These are phyloP conservation scores for Plenodomus lindquistii DNA, from an alignment of 2,329 filamentous ascomycete genomes.

Conservation along the genomic window DNA sequence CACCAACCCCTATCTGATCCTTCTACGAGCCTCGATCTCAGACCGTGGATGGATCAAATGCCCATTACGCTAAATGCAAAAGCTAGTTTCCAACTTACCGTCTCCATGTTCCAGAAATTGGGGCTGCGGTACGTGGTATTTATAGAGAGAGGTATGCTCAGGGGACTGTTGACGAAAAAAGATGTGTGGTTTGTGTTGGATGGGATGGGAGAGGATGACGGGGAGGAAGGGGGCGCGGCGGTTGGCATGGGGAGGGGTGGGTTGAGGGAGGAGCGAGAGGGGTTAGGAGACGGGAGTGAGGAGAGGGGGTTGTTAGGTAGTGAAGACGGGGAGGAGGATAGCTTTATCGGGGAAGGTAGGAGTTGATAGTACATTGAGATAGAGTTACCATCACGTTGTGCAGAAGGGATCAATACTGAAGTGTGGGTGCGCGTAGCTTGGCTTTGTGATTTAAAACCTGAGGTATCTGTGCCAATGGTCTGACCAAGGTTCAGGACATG, in stretches of 20 bases:
- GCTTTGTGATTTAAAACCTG: no score
- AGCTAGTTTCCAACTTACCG: constrained; percentile 78
- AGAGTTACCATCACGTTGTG: no score
- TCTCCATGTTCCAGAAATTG: constrained; percentile 92
- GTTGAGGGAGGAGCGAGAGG: constrained; percentile 40
- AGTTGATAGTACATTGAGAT: no score
- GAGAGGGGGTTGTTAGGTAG: constrained; percentile 45
- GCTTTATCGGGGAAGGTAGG: constrained; percentile 18
- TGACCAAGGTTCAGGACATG: no score
- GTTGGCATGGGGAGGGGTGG: constrained; percentile 31
- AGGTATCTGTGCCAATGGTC: no score
- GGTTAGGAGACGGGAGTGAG: constrained; percentile 39
- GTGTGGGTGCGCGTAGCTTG: no score
- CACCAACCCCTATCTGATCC: constrained; percentile 79
- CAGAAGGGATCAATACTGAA: no score
- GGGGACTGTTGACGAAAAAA: constrained; percentile 93
- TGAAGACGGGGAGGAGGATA: constrained; percentile 25
- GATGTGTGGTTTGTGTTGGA: constrained; percentile 94
- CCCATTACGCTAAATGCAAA: constrained; percentile 84
- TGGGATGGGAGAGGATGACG: constrained; percentile 47
- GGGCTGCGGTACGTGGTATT: constrained; percentile 90
- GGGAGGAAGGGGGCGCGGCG: constrained; percentile 43
- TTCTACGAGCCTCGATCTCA: constrained; percentile 76
- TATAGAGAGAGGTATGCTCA: constrained; percentile 76
- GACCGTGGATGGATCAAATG: constrained; percentile 99